These are phyloP conservation scores for Chlorella sp. DNA, from an alignment of 139 green algal genomes.

Conservation along the genomic window DNA sequence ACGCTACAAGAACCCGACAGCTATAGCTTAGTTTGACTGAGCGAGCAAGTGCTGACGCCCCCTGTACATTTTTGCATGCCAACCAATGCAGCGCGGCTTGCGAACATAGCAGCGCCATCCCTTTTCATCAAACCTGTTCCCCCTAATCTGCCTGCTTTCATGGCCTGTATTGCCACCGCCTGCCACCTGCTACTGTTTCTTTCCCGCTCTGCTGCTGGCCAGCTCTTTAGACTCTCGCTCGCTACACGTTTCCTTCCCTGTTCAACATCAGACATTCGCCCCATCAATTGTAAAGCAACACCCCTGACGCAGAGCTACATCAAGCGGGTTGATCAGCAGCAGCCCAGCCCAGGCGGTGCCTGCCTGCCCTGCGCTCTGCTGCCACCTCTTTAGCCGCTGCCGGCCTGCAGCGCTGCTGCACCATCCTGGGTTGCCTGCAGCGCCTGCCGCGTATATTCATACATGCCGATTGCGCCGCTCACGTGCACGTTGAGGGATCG, in stretches of 20 bases:
- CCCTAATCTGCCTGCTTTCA: not conserved
- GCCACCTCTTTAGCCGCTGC: not conserved
- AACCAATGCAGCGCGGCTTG: not conserved
- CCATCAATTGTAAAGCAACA: too few species aligned
- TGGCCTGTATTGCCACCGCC: too few species aligned
- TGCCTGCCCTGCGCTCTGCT: too few species aligned
- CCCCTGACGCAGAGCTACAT: too few species aligned
- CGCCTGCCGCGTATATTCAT: constrained; percentile 85
- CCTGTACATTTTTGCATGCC: not conserved
- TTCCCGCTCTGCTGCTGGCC: not conserved
- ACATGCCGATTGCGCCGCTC: constrained; percentile 84
- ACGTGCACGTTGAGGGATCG: constrained; percentile 96
- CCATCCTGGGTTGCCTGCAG: not conserved
- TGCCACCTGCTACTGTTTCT: not conserved
- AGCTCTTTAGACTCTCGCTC: not conserved
- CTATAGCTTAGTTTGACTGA: not conserved
- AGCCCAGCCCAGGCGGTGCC: too few species aligned
- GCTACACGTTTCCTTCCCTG: not conserved
- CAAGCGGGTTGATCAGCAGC: too few species aligned
- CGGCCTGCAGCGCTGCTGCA: not conserved
- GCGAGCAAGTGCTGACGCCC: not conserved
- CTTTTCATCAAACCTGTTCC: not conserved
- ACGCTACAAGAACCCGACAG: not conserved
- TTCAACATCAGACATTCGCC: not conserved
- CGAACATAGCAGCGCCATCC: not conserved